These are phyloP conservation scores for Colletotrichum trifolii DNA, from an alignment of 2,329 filamentous ascomycete species.

Conservation along the genomic window DNA sequence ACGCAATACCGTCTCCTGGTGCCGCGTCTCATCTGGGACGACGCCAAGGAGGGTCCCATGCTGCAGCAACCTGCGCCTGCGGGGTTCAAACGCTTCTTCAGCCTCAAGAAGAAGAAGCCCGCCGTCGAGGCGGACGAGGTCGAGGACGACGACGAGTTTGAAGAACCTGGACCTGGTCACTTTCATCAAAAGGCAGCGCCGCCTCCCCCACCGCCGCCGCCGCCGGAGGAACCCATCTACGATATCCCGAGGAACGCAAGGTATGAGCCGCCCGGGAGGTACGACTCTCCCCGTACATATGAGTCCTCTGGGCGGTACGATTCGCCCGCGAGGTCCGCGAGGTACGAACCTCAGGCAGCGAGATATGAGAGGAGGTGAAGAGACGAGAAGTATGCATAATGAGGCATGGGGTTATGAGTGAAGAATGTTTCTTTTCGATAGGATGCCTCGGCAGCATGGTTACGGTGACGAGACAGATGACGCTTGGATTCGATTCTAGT, in stretches of 20 bases:
- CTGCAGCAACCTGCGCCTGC: slow-evolving; percentile 43
- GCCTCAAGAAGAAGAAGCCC: slow-evolving; percentile 52
- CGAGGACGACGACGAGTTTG: slow-evolving; percentile 20
- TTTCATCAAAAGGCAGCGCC: not conserved
- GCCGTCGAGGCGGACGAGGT: slow-evolving; percentile 7
- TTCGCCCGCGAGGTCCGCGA: slow-evolving; percentile 24
- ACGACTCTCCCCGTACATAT: slow-evolving; percentile 27
- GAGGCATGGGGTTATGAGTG: not conserved
- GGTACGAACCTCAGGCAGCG: slow-evolving; percentile 19
- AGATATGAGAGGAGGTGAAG: slow-evolving; percentile 21
- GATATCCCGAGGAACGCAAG: slow-evolving; percentile 24
- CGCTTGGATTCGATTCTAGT: slow-evolving; percentile 10
- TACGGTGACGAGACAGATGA: not conserved
- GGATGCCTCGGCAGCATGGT: not conserved
- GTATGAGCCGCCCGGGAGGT: slow-evolving; percentile 24
- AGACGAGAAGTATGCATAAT: slow-evolving; percentile 7
- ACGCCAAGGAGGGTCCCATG: slow-evolving; percentile 42
- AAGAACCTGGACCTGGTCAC: not conserved
- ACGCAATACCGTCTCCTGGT: slow-evolving; percentile 88
- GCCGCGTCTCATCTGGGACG: slow-evolving; percentile 75
- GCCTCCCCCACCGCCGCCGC: slow-evolving; percentile 14
- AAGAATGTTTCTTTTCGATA: not conserved
- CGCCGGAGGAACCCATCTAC: slow-evolving; percentile 30
- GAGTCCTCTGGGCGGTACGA: slow-evolving; percentile 22
- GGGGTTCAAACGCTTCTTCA: slow-evolving; percentile 58